Conservation (phyloP, 768 basidiomycete genomes). For the Sarcomyxa edulis region DNA sequence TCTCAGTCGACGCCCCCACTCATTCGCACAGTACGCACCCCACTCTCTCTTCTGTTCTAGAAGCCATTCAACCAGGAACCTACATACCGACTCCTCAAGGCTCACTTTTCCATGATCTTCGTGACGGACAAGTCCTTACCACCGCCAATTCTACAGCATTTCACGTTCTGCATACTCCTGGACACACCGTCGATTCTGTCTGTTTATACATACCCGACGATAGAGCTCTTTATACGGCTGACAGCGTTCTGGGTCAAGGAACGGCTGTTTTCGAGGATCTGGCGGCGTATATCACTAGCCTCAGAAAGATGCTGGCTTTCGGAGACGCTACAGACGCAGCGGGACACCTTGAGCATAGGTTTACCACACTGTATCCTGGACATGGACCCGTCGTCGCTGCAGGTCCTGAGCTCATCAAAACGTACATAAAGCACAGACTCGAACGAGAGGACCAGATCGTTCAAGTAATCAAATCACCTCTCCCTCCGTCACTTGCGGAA, state of each 20-base stretch:
- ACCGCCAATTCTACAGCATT: conserved; percentile 32
- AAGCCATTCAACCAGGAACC: conserved; percentile 34
- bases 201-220: conserved; percentile 67
- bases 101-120: conserved; percentile 49
- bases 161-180: conserved; percentile 78
- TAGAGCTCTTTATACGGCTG: conserved; percentile 79
- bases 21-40: conserved; percentile 21
- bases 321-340: conserved; percentile 15
- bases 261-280: conserved; percentile 89
- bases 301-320: conserved; percentile 53
- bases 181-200: conserved; percentile 87
- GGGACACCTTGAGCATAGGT: conserved; percentile 18
- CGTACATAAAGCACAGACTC: conserved; percentile 77
- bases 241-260: conserved; percentile 87
- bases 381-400: conserved; percentile 78
- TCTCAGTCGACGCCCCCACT: conserved; percentile 16
- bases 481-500: conserved; percentile 14
- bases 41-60: conserved; percentile 32
- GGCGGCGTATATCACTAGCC: conserved; percentile 56
- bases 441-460: conserved; percentile 81
- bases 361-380: conserved; percentile 71
- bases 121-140: conserved; percentile 47
- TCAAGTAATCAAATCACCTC: conserved; percentile 32
- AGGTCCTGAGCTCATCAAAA: conserved; percentile 53
- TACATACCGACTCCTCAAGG: conserved; percentile 42